phyloP scores from a whole-genome alignment of 1,139 yeast species.

The Yamadazyma mexicana region DNA sequence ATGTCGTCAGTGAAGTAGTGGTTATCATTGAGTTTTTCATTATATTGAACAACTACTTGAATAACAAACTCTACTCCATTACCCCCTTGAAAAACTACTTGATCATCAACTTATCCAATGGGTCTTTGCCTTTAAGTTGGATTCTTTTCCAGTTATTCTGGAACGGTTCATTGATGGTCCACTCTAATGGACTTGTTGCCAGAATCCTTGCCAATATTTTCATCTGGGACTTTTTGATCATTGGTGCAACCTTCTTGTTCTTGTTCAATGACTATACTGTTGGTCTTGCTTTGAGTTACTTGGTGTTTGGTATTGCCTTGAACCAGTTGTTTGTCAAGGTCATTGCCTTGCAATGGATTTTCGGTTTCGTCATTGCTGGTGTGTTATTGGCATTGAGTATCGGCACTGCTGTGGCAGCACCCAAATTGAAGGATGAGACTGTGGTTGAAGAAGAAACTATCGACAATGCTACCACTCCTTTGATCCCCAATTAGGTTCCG shows the following conservation, averaged over 20 bases:
- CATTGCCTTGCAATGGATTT: conserved; percentile 82
- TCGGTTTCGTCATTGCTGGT: conserved; percentile 68
- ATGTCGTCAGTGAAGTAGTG: conserved; percentile 56
- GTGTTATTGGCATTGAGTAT: conserved; percentile 49
- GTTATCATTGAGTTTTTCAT: conserved; percentile 55
- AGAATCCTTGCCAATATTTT: conserved; percentile 69
- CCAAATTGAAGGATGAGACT: conserved; percentile 14
- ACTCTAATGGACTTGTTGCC: conserved; percentile 58
- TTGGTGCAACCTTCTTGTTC: conserved; percentile 58
- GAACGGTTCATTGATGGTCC: conserved; percentile 76
- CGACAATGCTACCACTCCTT: conserved; percentile 25
- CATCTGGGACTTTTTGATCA: conserved; percentile 74
- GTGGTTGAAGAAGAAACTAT: conserved; percentile 16
- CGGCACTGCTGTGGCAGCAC: conserved; percentile 37
- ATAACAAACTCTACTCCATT: conserved; percentile 60
- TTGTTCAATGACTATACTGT: conserved; percentile 71
- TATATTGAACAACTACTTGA: conserved; percentile 54
- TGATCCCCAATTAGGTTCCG: conserved; percentile 18
- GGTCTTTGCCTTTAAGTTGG: conserved; percentile 78
- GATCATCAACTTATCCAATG: conserved; percentile 33
- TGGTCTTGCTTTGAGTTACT: conserved; percentile 57
- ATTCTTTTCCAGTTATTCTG: conserved; percentile 69
- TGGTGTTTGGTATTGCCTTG: conserved; percentile 65
- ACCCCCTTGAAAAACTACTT: conserved; percentile 37
- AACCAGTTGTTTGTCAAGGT: conserved; percentile 68